Percentiles rank a stretch among this genome's conserved stretches.
Evolutionary conservation across 805 yeast species (phyloP).

Genomic region (Yarrowia sp.): DNA sequence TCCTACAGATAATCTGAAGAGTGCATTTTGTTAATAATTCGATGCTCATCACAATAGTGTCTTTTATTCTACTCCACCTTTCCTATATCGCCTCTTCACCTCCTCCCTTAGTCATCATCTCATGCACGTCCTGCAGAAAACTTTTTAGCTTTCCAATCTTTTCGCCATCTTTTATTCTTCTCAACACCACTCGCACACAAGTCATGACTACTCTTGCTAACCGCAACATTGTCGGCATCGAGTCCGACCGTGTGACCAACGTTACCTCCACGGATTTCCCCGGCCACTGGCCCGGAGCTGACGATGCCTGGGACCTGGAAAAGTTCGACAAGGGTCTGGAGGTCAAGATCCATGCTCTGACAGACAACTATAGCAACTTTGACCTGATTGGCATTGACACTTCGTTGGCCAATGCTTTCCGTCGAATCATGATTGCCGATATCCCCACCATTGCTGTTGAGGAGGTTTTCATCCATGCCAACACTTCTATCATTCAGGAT

Average conservation of each 20-base stretch:
- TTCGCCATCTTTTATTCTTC: background rate
- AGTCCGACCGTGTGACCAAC: constrained; percentile 86
- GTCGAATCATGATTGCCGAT: constrained; percentile 95
- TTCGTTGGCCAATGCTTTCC: constrained; percentile 90
- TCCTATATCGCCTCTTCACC: background rate
- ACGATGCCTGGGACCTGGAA: constrained; percentile 77
- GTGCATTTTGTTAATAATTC: background rate
- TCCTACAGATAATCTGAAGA: background rate
- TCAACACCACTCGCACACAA: background rate
- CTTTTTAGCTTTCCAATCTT: constrained; percentile 4
- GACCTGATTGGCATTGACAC: constrained; percentile 86
- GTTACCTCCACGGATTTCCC: constrained; percentile 87
- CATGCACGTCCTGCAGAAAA: constrained; percentile 17
- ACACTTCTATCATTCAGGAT: constrained; percentile 95
- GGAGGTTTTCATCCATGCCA: constrained; percentile 82
- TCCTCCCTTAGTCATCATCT: background rate
- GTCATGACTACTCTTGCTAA: background rate
- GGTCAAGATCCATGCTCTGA: constrained; percentile 60
- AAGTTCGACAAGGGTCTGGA: constrained; percentile 67
- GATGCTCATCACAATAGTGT: background rate
- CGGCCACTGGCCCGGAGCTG: constrained; percentile 65
- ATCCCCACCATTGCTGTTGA: constrained; percentile 97
- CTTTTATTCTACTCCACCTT: too few species aligned
- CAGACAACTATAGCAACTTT: constrained; percentile 66
- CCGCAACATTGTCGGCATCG: constrained; percentile 71